A percentile compares a stretch with the other conserved stretches of the same genome.
These are phyloP conservation scores for Phlebiopsis flavidoalba DNA, from an alignment of 768 basidiomycete species.

Conservation along the genomic window DNA sequence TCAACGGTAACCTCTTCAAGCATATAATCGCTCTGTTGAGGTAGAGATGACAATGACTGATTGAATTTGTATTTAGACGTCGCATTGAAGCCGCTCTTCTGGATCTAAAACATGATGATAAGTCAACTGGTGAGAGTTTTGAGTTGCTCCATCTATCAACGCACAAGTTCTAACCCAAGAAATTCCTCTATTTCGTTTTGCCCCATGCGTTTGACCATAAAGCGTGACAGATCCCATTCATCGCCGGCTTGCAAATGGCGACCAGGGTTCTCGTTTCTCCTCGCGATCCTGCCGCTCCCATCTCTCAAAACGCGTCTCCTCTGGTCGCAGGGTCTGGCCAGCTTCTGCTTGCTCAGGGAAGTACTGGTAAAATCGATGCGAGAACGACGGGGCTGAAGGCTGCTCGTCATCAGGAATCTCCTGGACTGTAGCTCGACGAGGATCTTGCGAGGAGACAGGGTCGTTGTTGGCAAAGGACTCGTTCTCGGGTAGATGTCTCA, in stretches of 20 bases:
- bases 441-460: not conserved
- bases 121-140: not conserved
- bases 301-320: conserved; percentile 1
- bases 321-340: not conserved
- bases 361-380: not conserved
- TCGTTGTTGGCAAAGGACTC: too few species aligned
- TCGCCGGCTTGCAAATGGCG: not conserved
- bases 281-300: not conserved
- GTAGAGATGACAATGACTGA: not conserved
- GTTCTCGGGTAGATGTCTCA: not conserved
- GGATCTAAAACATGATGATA: too few species aligned
- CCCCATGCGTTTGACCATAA: not conserved
- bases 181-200: conserved; percentile 8
- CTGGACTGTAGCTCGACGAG: not conserved
- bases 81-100: not conserved
- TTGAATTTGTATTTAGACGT: not conserved
- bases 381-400: not conserved
- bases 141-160: too few species aligned
- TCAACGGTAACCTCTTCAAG: not conserved
- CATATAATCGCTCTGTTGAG: not conserved
- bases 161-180: conserved; percentile 3
- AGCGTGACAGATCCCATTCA: conserved; percentile 6
- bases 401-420: not conserved
- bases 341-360: not conserved
- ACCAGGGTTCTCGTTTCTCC: not conserved